Base-by-base conservation (phyloP, 106 monocot species). In the Chionographis japonica region DNA sequence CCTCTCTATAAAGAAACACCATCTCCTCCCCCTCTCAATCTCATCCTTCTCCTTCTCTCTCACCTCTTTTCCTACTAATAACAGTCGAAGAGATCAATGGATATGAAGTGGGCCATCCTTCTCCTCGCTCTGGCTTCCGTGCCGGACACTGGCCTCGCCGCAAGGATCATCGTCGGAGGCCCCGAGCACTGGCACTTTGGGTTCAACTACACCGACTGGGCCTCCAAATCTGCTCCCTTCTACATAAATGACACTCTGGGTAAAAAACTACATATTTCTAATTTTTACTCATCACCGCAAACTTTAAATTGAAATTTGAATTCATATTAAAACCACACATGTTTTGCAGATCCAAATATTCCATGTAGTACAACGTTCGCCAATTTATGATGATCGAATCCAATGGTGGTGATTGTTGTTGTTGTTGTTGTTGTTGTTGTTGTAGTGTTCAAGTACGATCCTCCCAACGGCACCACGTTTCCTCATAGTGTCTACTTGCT, bases 241-340 rank as follows among this genome's bases (percentile, higher is more conserved):
- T 66, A 66, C 65, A 19, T 19, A 66, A 66, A 66, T 66, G 65
- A 66, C 42, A 43, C 65, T 50, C 19, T 66, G 15, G 65, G 65
- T 66, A 37, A 59, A 18, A 14, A 61, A 37, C 37, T 12, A 39
- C 13, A 49, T 64, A 64, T 46, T 49, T 2, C 36, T 64, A 41
- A 2, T 41, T 8, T 17, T 64, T 13, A 12, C 40, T 41, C 42
- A 35, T 56, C 4, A 27, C 27, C 1, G 1, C 1, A 27, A 27
- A 27, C 27, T 27, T 27, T 27, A 27, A 27, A 0, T 27, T 27
- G 27, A 27, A 27, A 27, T 27, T 27, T 27, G 27, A 27, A 27
- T 27, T 27, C 1, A 27, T 27, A 27, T 27, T 27, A 27, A 27
- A 27, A 27, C 27, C 27, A 27, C 27, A 27, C 1, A 27, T 27